These are phyloP conservation scores for Starmera pachycereana DNA, from an alignment of 805 yeast genomes.

Conservation along the genomic window DNA sequence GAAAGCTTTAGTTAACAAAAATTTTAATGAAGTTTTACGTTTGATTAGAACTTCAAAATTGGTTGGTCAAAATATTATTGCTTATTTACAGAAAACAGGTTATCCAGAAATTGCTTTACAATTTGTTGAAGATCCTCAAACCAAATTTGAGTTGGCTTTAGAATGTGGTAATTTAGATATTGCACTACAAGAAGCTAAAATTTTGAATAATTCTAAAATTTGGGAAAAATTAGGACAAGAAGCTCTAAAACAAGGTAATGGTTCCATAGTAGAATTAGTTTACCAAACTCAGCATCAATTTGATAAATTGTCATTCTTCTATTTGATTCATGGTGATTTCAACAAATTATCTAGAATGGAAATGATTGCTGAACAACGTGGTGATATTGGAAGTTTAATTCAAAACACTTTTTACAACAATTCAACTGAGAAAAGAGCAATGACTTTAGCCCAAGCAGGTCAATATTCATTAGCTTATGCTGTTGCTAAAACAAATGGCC, in stretches of 20 bases:
- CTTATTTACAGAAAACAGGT: constrained; percentile 88
- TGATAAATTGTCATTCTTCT: constrained; percentile 84
- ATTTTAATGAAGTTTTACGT: constrained; percentile 85
- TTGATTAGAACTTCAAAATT: constrained; percentile 80
- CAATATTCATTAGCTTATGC: constrained; percentile 86
- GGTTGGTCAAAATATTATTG: constrained; percentile 96
- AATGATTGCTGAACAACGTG: constrained; percentile 79
- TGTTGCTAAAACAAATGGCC: constrained; percentile 79
- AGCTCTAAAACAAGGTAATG: constrained; percentile 85
- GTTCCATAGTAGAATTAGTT: constrained; percentile 73
- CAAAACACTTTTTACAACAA: constrained; percentile 75
- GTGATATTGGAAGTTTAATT: constrained; percentile 67
- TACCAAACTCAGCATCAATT: constrained; percentile 81
- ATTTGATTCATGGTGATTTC: constrained; percentile 73
- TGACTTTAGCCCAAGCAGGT: constrained; percentile 67
- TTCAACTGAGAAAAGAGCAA: constrained; percentile 65
- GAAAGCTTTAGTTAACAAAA: constrained; percentile 80
- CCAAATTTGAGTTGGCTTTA: constrained; percentile 89
- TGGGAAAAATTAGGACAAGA: constrained; percentile 83
- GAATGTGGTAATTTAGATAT: constrained; percentile 84
- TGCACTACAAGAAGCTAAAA: constrained; percentile 83
- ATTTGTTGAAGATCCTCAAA: constrained; percentile 93
- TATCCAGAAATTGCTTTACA: constrained; percentile 96
- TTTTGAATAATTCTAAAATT: constrained; percentile 50
- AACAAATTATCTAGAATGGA: constrained; percentile 77